Percentiles rank a stretch among this genome's conserved stretches.
Evolutionary conservation across 1,139 yeast genomes (phyloP).

Genomic region (Geotrichum candidum): DNA sequence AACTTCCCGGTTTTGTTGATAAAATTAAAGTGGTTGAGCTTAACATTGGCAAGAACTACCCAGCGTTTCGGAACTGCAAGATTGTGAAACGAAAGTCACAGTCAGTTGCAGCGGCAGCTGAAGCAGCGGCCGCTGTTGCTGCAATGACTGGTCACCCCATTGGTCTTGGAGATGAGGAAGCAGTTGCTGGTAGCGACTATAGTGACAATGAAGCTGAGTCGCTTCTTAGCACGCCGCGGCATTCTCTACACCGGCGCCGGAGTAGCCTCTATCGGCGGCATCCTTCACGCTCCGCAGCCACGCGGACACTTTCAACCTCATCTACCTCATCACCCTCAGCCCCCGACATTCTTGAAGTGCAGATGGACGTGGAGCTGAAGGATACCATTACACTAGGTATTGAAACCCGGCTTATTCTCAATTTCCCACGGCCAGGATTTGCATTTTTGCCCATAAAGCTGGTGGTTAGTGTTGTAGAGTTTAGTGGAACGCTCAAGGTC

Average conservation of each 20-base stretch:
- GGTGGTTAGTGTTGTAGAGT: constrained; percentile 81
- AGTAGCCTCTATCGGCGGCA: not conserved
- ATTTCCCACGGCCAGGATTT: constrained; percentile 77
- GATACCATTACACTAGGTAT: constrained; percentile 88
- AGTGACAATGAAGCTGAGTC: not conserved
- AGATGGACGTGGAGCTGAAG: constrained; percentile 85
- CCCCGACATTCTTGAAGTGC: constrained; percentile 55
- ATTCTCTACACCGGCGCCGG: not conserved
- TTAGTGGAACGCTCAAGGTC: constrained; percentile 87
- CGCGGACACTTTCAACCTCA: not conserved
- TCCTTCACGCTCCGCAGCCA: not conserved
- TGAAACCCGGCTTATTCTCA: constrained; percentile 73
- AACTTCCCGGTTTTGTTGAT: constrained; percentile 75
- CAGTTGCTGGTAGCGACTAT: not conserved
- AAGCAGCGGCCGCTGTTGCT: not conserved
- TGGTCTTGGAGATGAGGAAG: constrained; percentile 16
- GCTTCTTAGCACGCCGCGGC: not conserved
- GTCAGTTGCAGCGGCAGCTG: constrained; percentile 22
- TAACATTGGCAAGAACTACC: constrained; percentile 92
- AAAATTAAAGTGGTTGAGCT: constrained; percentile 75
- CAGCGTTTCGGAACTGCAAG: constrained; percentile 89
- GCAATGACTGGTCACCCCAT: not conserved
- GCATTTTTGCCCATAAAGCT: constrained; percentile 76
- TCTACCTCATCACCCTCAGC: not conserved
- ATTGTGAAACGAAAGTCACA: constrained; percentile 47